A percentile compares a stretch with the other conserved stretches of the same genome.
phyloP scores from a whole-genome alignment of 2,329 filamentous ascomycete species.

The Knoxdaviesia capensis region DNA sequence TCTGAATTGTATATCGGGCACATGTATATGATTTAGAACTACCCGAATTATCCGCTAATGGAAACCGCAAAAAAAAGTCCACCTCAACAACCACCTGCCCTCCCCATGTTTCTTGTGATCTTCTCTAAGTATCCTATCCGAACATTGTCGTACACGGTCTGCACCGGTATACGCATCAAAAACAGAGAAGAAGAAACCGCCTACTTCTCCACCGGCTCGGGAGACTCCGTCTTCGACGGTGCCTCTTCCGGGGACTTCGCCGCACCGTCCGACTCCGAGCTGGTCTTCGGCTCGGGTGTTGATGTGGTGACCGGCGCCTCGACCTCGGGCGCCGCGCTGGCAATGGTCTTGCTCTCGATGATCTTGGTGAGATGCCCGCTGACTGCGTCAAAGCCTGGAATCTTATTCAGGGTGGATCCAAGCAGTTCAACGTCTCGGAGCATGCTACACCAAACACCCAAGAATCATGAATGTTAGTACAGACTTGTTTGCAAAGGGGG shows the following conservation, averaged over 20 bases:
- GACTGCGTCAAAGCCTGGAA: slow-evolving; percentile 60
- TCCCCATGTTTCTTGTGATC: too few relatives aligned
- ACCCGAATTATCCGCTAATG: background rate
- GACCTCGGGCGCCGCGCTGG: slow-evolving; percentile 10
- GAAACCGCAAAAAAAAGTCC: too few relatives aligned
- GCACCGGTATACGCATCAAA: too few relatives aligned
- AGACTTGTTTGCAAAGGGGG: background rate
- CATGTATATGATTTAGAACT: background rate
- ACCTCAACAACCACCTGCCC: too few relatives aligned
- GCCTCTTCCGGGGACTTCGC: too few relatives aligned
- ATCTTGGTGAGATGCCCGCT: slow-evolving; percentile 49
- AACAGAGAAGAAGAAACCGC: too few relatives aligned
- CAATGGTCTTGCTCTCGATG: slow-evolving; percentile 31
- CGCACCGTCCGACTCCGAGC: background rate
- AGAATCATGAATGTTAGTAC: slow-evolving; percentile 1
- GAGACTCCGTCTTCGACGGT: too few relatives aligned
- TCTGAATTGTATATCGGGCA: background rate
- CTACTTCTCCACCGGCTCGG: too few relatives aligned
- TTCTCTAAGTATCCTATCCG: too few relatives aligned
- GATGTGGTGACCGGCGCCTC: slow-evolving; percentile 8
- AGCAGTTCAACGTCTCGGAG: slow-evolving; percentile 58
- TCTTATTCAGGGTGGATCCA: slow-evolving; percentile 46
- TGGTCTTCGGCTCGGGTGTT: background rate
- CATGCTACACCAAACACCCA: slow-evolving; percentile 31
- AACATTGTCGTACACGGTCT: too few relatives aligned